Conservation (phyloP, 805 yeast genomes). For the Isabelozyma pseudorhagii region DNA sequence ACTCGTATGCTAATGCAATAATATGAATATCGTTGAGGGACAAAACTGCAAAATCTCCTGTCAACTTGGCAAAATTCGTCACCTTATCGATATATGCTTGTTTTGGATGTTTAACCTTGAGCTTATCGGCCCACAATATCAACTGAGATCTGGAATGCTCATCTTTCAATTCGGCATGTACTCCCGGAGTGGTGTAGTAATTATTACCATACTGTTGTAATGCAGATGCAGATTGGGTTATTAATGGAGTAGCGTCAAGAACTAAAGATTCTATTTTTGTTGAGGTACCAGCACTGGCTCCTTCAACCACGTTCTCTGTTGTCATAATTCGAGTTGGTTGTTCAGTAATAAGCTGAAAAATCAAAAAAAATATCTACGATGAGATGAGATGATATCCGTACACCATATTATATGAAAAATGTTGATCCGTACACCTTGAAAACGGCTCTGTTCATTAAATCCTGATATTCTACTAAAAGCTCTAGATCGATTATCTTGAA, state of each 20-base stretch:
- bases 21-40: conserved; percentile 91
- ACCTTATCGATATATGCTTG: conserved; percentile 62
- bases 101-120: conserved; percentile 76
- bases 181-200: conserved; percentile 93
- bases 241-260: conserved; percentile 93
- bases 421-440: too few relatives aligned
- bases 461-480: too few relatives aligned
- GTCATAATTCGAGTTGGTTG: not conserved
- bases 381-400: not conserved
- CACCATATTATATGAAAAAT: too few relatives aligned
- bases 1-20: conserved; percentile 85
- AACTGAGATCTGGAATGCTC: conserved; percentile 78
- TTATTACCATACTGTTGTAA: conserved; percentile 64
- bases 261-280: conserved; percentile 56
- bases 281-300: not conserved
- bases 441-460: too few relatives aligned
- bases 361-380: not conserved
- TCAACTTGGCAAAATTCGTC: conserved; percentile 70
- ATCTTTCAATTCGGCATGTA: conserved; percentile 80
- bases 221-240: conserved; percentile 76
- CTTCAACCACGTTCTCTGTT: not conserved
- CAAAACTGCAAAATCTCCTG: conserved; percentile 89
- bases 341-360: not conserved
- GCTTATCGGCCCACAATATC: conserved; percentile 71
- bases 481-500: too few relatives aligned